Conservation (phyloP, 228 moss, liverwort and hornwort genomes). For the Sphagnum fallax region DNA sequence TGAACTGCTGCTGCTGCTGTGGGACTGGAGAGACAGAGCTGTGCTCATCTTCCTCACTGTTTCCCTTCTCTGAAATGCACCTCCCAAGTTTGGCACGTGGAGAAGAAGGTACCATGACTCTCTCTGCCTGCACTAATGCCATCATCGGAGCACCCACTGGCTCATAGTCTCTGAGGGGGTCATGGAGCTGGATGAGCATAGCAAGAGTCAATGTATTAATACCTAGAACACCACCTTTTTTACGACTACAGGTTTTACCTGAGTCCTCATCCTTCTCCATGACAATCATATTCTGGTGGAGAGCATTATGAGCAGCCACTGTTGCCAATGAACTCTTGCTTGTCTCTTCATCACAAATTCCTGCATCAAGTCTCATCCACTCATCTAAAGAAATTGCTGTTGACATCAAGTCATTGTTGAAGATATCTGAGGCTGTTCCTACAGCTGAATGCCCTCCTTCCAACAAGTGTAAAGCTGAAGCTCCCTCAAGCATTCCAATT, state of each 20-base stretch:
- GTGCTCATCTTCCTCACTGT: slow-evolving; percentile 30
- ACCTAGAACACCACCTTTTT: slow-evolving; percentile 39
- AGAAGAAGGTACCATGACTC: slow-evolving; percentile 34
- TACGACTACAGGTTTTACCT: slow-evolving; percentile 22
- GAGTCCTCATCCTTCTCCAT: slow-evolving; percentile 25
- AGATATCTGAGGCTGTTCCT: slow-evolving; percentile 11
- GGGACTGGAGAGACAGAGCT: not conserved
- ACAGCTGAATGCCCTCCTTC: slow-evolving; percentile 17
- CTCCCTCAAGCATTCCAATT: slow-evolving; percentile 39
- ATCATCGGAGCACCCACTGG: slow-evolving; percentile 83
- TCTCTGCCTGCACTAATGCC: slow-evolving; percentile 84
- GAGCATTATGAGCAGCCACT: slow-evolving; percentile 44
- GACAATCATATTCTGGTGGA: slow-evolving; percentile 33
- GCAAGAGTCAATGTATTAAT: slow-evolving; percentile 66
- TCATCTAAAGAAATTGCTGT: slow-evolving; percentile 73
- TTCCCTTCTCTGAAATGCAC: slow-evolving; percentile 29
- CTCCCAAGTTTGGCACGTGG: slow-evolving; percentile 40
- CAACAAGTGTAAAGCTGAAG: slow-evolving; percentile 34
- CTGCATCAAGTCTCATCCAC: slow-evolving; percentile 72
- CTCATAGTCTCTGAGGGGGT: slow-evolving; percentile 68
- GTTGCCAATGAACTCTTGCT: slow-evolving; percentile 40
- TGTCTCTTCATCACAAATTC: slow-evolving; percentile 34
- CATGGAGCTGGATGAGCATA: slow-evolving; percentile 75
- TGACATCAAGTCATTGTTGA: slow-evolving; percentile 35
- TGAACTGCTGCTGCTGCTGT: slow-evolving; percentile 34